Evolutionary conservation across 2,329 filamentous ascomycete genomes (phyloP), one percentile per base, ranked within the genome.

Genomic region (Pleoardoris graminearum): DNA sequence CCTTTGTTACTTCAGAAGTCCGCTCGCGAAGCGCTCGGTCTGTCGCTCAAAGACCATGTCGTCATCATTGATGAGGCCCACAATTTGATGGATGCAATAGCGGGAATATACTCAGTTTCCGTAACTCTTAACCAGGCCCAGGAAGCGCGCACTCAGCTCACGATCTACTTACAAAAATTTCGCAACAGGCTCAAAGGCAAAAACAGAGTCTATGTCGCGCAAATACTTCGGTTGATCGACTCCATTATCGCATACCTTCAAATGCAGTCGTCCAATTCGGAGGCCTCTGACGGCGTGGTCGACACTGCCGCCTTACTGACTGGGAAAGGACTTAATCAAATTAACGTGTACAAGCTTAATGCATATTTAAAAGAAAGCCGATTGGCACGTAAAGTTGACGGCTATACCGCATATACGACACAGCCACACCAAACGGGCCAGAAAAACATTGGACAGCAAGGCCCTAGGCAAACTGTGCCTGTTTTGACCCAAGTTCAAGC

Each of bases 31-130:
- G 91, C 94, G 0, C 80, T 99, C 0, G 88, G 89, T 0, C 85
- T 99, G 37, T 93, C 88, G 21, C 75, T 99, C 7, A 91, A 95
- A 63, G 85, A 86, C 4, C 94, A 96, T 66, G 80, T 99, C 0
- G 86, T 99, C n/a, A 89, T 99, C 22, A 90, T 99, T 42, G 94
- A 99, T 62, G 94, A 99, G 77, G 94, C 94, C 0, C 94, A 99
- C 70, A 99, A 99, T 67, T 83, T 99, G 47, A 96, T 97, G 88
- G 92, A 97, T 70, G 91, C 93, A 0, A 90, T 99, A 39, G 84
- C 90, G 14, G 88, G 86, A 39, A 94, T 96, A 29, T 86, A 97
- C 69, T 92, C 92, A 0, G 85, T 90, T 0, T 85, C 89, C 30
- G 81, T 97, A 17, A 84, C 84, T 2, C 77, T 96, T 3, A 77